Evolutionary conservation across 2,329 filamentous ascomycete species (phyloP).

Genomic region (Clarireedia monteithiana): DNA sequence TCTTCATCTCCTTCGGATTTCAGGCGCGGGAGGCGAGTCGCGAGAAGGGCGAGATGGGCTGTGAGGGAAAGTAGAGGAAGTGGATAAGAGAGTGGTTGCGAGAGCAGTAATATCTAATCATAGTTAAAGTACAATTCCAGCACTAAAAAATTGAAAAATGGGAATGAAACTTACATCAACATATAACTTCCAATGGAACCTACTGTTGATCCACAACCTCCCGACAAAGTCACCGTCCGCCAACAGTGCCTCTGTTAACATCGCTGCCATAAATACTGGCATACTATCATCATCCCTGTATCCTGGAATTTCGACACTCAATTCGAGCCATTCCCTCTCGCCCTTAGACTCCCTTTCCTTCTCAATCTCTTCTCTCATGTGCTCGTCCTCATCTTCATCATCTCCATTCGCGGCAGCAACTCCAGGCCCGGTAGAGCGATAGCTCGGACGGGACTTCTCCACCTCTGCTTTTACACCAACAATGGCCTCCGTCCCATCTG

Average conservation of each 20-base stretch:
- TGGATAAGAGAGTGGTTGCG: slow-evolving; percentile 86
- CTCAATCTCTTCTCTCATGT: slow-evolving; percentile 31
- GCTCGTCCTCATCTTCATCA: slow-evolving; percentile 32
- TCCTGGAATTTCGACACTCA: slow-evolving; percentile 87
- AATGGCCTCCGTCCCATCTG: slow-evolving; percentile 91
- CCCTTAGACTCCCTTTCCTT: slow-evolving; percentile 35
- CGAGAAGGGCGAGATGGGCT: slow-evolving; percentile 85
- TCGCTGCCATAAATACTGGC: slow-evolving; percentile 78
- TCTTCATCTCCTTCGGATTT: slow-evolving; percentile 92
- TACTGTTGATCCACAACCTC: slow-evolving; percentile 75
- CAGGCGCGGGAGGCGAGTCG: slow-evolving; percentile 74
- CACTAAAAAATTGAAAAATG: not conserved
- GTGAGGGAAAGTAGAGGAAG: slow-evolving; percentile 88
- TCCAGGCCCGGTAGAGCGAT: slow-evolving; percentile 20
- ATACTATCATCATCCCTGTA: slow-evolving; percentile 83
- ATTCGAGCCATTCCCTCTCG: slow-evolving; percentile 71
- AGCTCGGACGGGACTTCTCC: slow-evolving; percentile 52
- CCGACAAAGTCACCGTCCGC: slow-evolving; percentile 61
- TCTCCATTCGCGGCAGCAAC: slow-evolving; percentile 22
- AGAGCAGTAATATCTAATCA: slow-evolving; percentile 79
- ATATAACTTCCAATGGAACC: slow-evolving; percentile 96
- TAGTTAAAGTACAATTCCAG: slow-evolving; percentile 5
- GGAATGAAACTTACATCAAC: slow-evolving; percentile 57
- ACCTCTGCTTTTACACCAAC: slow-evolving; percentile 95
- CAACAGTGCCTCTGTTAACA: slow-evolving; percentile 82